A percentile compares a stretch with the other conserved stretches of the same genome.
Conservation (phyloP, 73 alveolate genomes). For the Paramecium biaurelia region DNA sequence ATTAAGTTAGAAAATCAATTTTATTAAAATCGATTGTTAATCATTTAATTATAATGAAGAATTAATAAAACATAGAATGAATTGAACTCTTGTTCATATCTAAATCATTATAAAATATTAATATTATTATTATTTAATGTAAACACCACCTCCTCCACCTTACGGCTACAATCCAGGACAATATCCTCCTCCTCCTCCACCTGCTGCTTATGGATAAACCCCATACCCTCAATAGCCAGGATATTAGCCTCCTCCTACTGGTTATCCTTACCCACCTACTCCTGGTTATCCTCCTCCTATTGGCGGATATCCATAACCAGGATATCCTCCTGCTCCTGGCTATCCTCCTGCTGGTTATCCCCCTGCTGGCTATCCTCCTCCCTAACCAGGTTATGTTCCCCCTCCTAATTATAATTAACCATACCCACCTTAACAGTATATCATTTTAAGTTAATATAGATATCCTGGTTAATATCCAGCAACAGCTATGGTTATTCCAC, state of each 20-base stretch:
- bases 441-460: not conserved
- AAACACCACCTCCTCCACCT: slow-evolving; percentile 25
- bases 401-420: not conserved
- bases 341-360: not conserved
- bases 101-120: not conserved
- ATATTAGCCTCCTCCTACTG: slow-evolving; percentile 7
- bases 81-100: not conserved
- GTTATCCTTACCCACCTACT: not conserved
- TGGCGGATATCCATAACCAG: not conserved
- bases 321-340: not conserved
- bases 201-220: not conserved
- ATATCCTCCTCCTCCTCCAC: slow-evolving; percentile 24
- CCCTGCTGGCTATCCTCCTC: not conserved
- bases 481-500: not conserved
- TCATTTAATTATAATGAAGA: not conserved
- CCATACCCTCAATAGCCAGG: not conserved
- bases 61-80: not conserved
- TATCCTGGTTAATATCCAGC: not conserved
- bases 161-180: not conserved
- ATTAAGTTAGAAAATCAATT: not conserved
- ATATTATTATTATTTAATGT: not conserved
- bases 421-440: not conserved
- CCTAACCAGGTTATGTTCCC: slow-evolving; percentile 16
- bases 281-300: not conserved
- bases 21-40: not conserved